phyloP scores from a whole-genome alignment of 2,329 filamentous ascomycete genomes.

The Scytalidium sp. region DNA sequence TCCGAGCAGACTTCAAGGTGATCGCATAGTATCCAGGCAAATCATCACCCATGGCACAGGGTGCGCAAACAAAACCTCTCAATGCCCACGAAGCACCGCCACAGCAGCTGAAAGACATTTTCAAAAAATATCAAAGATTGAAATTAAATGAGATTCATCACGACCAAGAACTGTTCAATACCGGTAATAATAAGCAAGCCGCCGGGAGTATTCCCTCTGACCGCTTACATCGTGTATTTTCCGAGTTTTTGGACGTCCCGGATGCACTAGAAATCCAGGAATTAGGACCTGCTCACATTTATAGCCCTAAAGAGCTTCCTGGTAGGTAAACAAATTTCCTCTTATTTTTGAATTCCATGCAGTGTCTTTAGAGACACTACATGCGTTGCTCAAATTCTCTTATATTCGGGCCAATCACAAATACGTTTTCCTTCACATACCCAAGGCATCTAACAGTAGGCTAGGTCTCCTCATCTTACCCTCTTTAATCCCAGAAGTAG shows the following conservation, averaged over 20 bases:
- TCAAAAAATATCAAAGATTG: constrained; percentile 70
- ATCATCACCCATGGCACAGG: constrained; percentile 64
- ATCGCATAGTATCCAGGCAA: not conserved
- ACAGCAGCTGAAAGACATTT: constrained; percentile 63
- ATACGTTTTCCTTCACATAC: too few relatives aligned
- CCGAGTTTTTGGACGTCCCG: constrained; percentile 32
- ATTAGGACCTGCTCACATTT: constrained; percentile 44
- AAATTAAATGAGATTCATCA: constrained; percentile 47
- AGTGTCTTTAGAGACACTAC: not conserved
- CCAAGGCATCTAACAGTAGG: constrained; percentile 15
- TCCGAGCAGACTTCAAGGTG: too few relatives aligned
- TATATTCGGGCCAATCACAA: not conserved
- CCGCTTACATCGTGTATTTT: constrained; percentile 42
- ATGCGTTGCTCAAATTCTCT: not conserved
- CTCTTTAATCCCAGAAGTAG: constrained; percentile 62
- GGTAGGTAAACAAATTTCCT: too few relatives aligned
- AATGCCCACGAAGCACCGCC: constrained; percentile 80
- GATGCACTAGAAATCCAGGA: not conserved
- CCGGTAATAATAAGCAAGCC: constrained; percentile 26
- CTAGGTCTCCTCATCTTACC: constrained; percentile 79
- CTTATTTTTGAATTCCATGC: not conserved
- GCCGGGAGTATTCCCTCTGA: constrained; percentile 40
- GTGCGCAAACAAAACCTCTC: constrained; percentile 71
- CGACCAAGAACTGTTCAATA: constrained; percentile 56
- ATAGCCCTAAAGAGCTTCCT: constrained; percentile 64